Evolutionary conservation across 257 asterid species (phyloP).

Genomic region (Penstemon davidsonii): DNA sequence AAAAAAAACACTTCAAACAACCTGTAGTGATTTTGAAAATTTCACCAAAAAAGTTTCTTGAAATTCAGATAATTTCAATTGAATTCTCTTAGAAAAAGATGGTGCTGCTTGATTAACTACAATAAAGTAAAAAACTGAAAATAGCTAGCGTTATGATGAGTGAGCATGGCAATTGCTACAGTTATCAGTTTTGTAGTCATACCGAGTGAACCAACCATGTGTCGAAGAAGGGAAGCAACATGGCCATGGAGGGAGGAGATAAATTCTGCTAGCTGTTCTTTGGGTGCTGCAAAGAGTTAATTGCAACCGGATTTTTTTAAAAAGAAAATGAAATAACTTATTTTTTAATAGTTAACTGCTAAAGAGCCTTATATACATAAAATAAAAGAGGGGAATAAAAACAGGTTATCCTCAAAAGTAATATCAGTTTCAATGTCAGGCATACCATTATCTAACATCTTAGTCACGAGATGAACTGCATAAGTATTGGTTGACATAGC

Average conservation of each 20-base stretch:
- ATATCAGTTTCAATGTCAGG: conserved; percentile 8
- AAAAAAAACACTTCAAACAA: no score
- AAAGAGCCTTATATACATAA: no score
- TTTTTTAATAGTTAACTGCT: no score
- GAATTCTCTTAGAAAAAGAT: neutral
- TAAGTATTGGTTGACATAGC: conserved; percentile 66
- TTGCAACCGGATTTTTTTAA: no score
- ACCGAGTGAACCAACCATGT: conserved; percentile 97
- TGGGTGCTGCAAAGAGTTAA: conserved; percentile 57
- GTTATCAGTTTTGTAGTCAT: conserved; percentile 25
- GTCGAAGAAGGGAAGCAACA: conserved; percentile 78
- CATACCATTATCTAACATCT: conserved; percentile 82
- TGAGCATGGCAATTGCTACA: conserved; percentile 13
- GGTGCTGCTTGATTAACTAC: neutral
- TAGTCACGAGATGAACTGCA: conserved; percentile 84
- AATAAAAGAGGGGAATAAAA: neutral
- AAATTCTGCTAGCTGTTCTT: conserved; percentile 71
- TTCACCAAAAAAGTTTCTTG: no score
- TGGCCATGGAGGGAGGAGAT: conserved; percentile 82
- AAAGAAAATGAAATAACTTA: no score
- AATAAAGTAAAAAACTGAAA: neutral
- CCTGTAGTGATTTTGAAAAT: no score
- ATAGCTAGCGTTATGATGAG: neutral
- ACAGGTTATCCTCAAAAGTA: neutral
- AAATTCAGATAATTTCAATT: neutral